A percentile compares a stretch with the other conserved stretches of the same genome.
These are phyloP conservation scores for Penicillium canescens DNA, from an alignment of 495 filamentous ascomycete genomes.

Conservation along the genomic window DNA sequence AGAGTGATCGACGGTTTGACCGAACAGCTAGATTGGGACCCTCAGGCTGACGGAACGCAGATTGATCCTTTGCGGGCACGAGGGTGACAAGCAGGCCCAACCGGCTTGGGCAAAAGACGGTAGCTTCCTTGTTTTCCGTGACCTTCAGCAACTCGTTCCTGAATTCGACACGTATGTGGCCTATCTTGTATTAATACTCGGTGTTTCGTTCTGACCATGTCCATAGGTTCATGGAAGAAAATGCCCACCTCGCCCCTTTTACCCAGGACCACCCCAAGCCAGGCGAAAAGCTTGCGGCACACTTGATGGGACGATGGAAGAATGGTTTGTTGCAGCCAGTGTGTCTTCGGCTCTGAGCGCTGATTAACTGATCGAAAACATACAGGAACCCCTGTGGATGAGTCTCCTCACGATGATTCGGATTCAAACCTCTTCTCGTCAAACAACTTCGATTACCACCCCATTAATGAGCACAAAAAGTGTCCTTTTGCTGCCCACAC, in stretches of 20 bases:
- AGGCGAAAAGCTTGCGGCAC: constrained; percentile 29
- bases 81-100: constrained; percentile 13
- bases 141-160: constrained; percentile 33
- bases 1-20: not conserved
- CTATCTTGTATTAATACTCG: not conserved
- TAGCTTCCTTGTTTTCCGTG: constrained; percentile 39
- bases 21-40: not conserved
- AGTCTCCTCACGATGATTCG: constrained; percentile 24
- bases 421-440: constrained; percentile 14
- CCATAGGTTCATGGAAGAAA: constrained; percentile 16
- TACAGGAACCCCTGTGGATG: constrained; percentile 12
- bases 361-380: not conserved
- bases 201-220: not conserved
- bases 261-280: constrained; percentile 1
- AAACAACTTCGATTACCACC: constrained; percentile 33
- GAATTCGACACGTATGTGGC: constrained; percentile 26
- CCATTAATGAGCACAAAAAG: constrained; percentile 8
- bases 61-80: constrained; percentile 11
- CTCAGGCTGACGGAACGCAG: not conserved
- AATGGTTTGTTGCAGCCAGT: constrained; percentile 23
- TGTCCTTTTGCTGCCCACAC: constrained; percentile 39
- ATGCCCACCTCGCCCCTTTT: constrained; percentile 1
- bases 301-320: constrained; percentile 39
- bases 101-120: constrained; percentile 36
- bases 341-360: not conserved